phyloP scores from a whole-genome alignment of 169 alveolate genomes.

The Plasmodium relictum region DNA sequence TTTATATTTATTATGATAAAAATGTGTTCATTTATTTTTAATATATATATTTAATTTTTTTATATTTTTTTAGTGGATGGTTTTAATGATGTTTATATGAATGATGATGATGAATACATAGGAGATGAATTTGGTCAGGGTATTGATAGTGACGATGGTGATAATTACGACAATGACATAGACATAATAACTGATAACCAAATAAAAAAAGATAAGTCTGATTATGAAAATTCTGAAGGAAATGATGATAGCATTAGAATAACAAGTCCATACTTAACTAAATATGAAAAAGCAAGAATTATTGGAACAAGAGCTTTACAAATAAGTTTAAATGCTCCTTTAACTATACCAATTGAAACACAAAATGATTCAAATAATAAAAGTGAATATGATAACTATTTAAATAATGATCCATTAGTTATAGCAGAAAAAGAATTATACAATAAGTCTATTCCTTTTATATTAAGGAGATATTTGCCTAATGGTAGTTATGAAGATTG shows the following conservation, averaged over 20 bases:
- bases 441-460: constrained; percentile 98
- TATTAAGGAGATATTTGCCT: constrained; percentile 98
- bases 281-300: constrained; percentile 99
- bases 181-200: constrained; percentile 85
- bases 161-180: constrained; percentile 85
- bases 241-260: constrained; percentile 84
- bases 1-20: not conserved
- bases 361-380: constrained; percentile 84
- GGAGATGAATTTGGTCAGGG: constrained; percentile 87
- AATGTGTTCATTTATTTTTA: not conserved
- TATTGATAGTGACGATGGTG: constrained; percentile 86
- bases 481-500: constrained; percentile 98
- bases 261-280: constrained; percentile 97
- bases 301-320: constrained; percentile 99
- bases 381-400: constrained; percentile 86
- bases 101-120: constrained; percentile 75
- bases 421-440: constrained; percentile 99
- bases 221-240: constrained; percentile 84
- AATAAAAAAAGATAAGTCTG: constrained; percentile 81
- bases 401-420: constrained; percentile 97
- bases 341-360: constrained; percentile 91
- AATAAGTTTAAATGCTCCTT: constrained; percentile 98
- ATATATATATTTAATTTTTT: not conserved
- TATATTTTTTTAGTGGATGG: constrained; percentile 45
- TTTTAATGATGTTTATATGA: constrained; percentile 36